A percentile compares a stretch with the other conserved stretches of the same genome.
Conservation (phyloP, 1,284 basidiomycete genomes). For the Microbotryomycetes sp. region DNA sequence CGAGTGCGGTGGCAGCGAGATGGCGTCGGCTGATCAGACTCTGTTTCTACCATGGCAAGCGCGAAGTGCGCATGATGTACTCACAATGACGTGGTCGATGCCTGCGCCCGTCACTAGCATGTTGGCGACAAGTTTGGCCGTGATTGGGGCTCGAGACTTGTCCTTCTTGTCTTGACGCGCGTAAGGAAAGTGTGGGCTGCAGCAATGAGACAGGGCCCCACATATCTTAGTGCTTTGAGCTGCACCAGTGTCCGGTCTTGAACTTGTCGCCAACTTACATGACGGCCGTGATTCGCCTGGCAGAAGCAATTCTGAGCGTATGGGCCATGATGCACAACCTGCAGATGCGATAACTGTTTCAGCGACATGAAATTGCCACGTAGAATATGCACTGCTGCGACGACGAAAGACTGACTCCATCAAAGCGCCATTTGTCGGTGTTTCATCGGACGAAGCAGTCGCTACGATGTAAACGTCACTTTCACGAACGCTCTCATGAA, state of each 20-base stretch:
- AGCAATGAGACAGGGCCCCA: not conserved
- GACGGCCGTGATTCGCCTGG: conserved; percentile 92
- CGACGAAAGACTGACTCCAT: conserved; percentile 38
- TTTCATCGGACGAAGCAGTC: conserved; percentile 37
- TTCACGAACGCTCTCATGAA: conserved; percentile 92
- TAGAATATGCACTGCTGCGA: too few relatives aligned
- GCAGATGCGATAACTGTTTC: conserved; percentile 74
- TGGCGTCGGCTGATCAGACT: not conserved
- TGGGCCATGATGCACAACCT: conserved; percentile 99
- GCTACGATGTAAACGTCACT: conserved; percentile 99
- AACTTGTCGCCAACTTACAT: conserved; percentile 27
- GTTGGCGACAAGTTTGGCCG: conserved; percentile 97
- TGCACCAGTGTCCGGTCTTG: not conserved
- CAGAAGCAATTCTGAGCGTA: conserved; percentile 81
- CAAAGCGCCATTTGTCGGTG: conserved; percentile 37
- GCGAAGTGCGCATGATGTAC: conserved; percentile 41
- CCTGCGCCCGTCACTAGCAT: conserved; percentile 91
- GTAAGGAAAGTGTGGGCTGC: conserved; percentile 85
- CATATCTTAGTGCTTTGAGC: not conserved
- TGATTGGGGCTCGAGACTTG: conserved; percentile 97
- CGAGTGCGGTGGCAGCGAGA: too few relatives aligned
- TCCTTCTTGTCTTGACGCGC: conserved; percentile 99
- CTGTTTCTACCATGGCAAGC: not conserved
- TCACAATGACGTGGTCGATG: conserved; percentile 96
- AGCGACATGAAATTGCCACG: too few relatives aligned